Conservation (phyloP, 306 rosid species). For the Betula pendula region DNA sequence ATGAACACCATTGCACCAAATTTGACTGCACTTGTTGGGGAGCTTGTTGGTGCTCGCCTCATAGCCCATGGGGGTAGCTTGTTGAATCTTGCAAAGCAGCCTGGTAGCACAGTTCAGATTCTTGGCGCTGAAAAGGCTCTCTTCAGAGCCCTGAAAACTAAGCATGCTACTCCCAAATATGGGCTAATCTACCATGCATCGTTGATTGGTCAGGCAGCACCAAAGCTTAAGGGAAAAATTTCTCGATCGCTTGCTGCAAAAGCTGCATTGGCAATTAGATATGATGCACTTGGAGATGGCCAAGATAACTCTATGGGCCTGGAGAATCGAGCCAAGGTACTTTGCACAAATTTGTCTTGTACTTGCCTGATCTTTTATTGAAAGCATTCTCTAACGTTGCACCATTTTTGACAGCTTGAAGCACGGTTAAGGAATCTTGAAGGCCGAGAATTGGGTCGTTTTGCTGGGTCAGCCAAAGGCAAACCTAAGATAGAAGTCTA, state of each 20-base stretch:
- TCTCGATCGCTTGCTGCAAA: slow-evolving; percentile 93
- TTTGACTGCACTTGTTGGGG: slow-evolving; percentile 92
- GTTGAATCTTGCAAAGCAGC: slow-evolving; percentile 93
- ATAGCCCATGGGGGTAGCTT: slow-evolving; percentile 95
- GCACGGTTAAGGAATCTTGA: slow-evolving; percentile 82
- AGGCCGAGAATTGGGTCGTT: slow-evolving; percentile 79
- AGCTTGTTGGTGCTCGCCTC: slow-evolving; percentile 97
- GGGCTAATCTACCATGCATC: slow-evolving; percentile 98
- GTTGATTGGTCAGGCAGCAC: slow-evolving; percentile 89
- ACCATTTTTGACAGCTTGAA: slow-evolving; percentile 55
- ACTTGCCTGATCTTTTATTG: background rate
- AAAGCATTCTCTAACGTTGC: background rate
- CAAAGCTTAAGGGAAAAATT: slow-evolving; percentile 83
- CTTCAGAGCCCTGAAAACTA: slow-evolving; percentile 86
- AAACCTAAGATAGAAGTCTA: slow-evolving; percentile 86
- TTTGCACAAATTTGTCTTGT: background rate
- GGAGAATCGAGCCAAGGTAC: slow-evolving; percentile 81
- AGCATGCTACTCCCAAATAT: slow-evolving; percentile 91
- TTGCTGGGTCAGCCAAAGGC: slow-evolving; percentile 88
- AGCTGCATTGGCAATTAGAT: slow-evolving; percentile 76
- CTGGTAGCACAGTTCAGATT: slow-evolving; percentile 93
- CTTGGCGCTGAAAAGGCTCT: slow-evolving; percentile 98
- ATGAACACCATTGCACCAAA: slow-evolving; percentile 95
- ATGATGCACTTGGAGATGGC: slow-evolving; percentile 81
- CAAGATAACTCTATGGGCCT: slow-evolving; percentile 84